Conservation (phyloP, 331 rosid genomes). For the Quercus lobata region DNA sequence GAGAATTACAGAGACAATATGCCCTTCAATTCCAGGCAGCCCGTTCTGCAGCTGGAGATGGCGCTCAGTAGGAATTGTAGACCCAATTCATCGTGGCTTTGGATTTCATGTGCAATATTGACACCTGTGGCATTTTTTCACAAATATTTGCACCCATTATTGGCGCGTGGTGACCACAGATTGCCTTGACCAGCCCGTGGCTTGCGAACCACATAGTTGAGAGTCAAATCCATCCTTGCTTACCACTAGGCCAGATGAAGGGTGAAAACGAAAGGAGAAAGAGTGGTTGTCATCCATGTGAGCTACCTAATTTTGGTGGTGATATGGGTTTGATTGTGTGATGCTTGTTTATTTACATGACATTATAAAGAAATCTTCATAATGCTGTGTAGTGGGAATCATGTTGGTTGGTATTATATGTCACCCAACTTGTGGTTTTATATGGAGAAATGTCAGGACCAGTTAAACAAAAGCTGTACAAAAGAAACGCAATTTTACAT, state of each 20-base stretch:
- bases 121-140: slow-evolving; percentile 20
- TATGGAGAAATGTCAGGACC: slow-evolving; percentile 13
- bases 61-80: slow-evolving; percentile 60
- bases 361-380: slow-evolving; percentile 22
- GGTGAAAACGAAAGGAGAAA: background rate
- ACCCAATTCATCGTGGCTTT: slow-evolving; percentile 5
- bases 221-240: slow-evolving; percentile 14
- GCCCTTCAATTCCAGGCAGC: slow-evolving; percentile 77
- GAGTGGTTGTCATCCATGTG: slow-evolving; percentile 10
- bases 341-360: slow-evolving; percentile 27
- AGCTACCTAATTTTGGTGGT: slow-evolving; percentile 31
- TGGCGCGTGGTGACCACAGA: slow-evolving; percentile 1
- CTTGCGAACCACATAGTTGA: slow-evolving; percentile 22
- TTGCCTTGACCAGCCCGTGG: slow-evolving; percentile 15
- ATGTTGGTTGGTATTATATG: slow-evolving; percentile 10
- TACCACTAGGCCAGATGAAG: slow-evolving; percentile 20
- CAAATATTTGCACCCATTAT: slow-evolving; percentile 13
- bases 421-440: slow-evolving; percentile 16
- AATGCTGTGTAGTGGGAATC: slow-evolving; percentile 26
- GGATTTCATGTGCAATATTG: slow-evolving; percentile 22
- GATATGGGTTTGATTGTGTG: slow-evolving; percentile 32
- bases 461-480: slow-evolving; percentile 14
- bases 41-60: slow-evolving; percentile 53
- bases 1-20: slow-evolving; percentile 65
- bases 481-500: background rate